These are phyloP conservation scores for Nannochloropsis gaditana DNA, from an alignment of 108 stramenopile species.

Conservation along the genomic window DNA sequence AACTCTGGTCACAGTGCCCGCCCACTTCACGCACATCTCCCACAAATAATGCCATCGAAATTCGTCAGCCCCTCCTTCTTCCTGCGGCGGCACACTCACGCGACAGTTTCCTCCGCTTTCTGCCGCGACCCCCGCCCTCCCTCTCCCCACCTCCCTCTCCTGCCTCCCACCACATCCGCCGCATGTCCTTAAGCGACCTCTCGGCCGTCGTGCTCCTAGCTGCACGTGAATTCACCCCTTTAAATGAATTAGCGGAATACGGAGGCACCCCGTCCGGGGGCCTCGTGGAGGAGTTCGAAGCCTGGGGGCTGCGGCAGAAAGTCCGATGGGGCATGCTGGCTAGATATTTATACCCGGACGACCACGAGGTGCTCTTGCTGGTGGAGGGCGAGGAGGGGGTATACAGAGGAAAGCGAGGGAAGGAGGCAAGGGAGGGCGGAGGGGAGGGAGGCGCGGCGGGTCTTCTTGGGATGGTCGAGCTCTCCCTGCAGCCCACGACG, in stretches of 20 bases:
- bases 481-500: constrained; percentile 7
- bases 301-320: constrained; percentile 6
- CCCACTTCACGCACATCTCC: too few species aligned
- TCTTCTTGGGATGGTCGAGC: background rate
- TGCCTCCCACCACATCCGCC: background rate
- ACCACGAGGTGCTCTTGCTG: constrained; percentile 12
- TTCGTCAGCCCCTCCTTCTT: background rate
- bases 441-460: background rate
- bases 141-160: background rate
- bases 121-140: background rate
- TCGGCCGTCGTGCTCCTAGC: background rate
- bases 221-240: background rate
- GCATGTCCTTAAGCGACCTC: background rate
- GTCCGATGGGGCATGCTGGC: constrained; percentile 5
- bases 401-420: background rate
- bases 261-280: background rate
- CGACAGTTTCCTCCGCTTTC: background rate
- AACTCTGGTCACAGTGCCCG: too few species aligned
- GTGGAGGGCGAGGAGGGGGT: background rate
- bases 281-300: background rate
- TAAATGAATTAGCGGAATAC: constrained; percentile 2
- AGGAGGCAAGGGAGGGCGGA: background rate
- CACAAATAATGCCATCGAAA: background rate
- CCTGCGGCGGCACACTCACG: background rate
- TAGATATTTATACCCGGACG: background rate